Conservation (phyloP, 768 basidiomycete genomes). For the Cubamyces sp. region DNA sequence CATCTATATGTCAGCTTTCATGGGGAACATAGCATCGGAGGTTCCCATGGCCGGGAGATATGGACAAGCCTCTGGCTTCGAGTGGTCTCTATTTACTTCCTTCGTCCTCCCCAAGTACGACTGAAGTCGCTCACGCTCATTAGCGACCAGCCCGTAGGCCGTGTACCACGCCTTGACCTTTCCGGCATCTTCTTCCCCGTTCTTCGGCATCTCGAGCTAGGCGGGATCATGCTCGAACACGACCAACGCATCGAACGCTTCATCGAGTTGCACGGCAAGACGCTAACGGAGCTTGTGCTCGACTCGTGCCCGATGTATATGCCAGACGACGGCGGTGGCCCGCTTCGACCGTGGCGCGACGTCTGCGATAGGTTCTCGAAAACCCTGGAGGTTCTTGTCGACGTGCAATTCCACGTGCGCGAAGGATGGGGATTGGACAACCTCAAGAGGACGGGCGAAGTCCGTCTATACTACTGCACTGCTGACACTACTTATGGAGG, state of each 20-base stretch:
- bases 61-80: conserved; percentile 25
- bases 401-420: conserved; percentile 14
- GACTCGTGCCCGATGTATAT: conserved; percentile 29
- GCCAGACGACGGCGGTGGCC: neutral
- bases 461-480: neutral
- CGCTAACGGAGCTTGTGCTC: conserved; percentile 19
- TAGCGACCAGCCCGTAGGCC: conserved; percentile 29
- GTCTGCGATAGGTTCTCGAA: conserved; percentile 24
- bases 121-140: conserved; percentile 26
- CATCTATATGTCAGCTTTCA: conserved; percentile 14
- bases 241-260: conserved; percentile 22
- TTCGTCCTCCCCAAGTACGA: conserved; percentile 18
- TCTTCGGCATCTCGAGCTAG: conserved; percentile 19
- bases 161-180: conserved; percentile 22
- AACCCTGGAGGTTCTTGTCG: conserved; percentile 18
- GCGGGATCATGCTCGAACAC: conserved; percentile 22
- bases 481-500: neutral
- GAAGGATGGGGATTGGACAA: conserved; percentile 23
- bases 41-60: conserved; percentile 12
- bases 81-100: conserved; percentile 24
- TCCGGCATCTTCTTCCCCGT: conserved; percentile 25
- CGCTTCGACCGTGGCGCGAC: conserved; percentile 20
- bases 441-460: neutral
- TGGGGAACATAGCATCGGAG: conserved; percentile 14
- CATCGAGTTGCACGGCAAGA: conserved; percentile 22